Conservation (phyloP, 176 grass and related monocot species). For the Triticum turgidum region DNA sequence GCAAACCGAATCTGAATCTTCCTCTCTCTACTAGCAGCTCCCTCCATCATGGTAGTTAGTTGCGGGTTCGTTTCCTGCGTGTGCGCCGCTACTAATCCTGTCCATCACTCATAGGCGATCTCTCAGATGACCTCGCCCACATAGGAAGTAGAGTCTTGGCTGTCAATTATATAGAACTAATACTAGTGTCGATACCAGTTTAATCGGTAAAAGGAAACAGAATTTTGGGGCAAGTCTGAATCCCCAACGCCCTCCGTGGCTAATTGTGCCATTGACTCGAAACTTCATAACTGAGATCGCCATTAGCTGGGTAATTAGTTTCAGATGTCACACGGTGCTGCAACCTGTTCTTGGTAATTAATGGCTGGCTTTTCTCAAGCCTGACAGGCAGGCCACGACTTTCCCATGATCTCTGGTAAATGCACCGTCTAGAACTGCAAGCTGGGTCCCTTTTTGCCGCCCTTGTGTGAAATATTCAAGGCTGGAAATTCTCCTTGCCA, state of each 20-base stretch:
- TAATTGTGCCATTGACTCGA: background rate
- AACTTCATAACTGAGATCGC: background rate
- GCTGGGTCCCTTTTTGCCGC: background rate
- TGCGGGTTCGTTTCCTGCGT: too few species aligned
- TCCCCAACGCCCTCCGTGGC: background rate
- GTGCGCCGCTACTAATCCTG: too few species aligned
- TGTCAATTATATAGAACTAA: background rate
- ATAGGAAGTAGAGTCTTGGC: background rate
- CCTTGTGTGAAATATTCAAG: background rate
- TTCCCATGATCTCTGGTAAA: background rate
- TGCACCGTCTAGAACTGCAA: background rate
- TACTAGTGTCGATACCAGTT: background rate
- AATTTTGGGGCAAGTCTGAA: background rate
- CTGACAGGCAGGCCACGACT: background rate
- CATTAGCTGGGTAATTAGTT: background rate
- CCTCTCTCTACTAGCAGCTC: background rate
- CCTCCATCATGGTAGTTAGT: too few species aligned
- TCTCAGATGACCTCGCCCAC: background rate
- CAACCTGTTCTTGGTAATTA: background rate
- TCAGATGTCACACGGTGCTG: background rate
- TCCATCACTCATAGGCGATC: background rate
- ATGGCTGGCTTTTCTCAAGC: background rate
- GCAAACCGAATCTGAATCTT: background rate
- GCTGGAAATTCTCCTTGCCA: constrained; percentile 1
- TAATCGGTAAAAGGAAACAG: background rate